Percentiles rank a stretch among this genome's conserved stretches.
Evolutionary conservation across 2,329 filamentous ascomycete genomes (phyloP).

Genomic region (Alternaria brassicae): DNA sequence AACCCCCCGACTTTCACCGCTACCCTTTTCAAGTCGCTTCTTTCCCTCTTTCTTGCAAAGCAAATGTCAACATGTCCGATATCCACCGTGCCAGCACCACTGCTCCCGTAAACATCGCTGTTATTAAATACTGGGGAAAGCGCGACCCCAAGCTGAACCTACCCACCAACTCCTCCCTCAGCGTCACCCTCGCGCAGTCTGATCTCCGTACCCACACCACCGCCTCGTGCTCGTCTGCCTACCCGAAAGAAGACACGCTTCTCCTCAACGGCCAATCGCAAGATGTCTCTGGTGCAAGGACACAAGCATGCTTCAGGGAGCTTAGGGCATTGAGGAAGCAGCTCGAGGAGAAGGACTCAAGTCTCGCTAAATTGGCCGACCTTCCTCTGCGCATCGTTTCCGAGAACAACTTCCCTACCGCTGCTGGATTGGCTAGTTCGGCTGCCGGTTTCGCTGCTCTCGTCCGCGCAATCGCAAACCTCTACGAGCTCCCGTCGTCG

Average conservation of each 20-base stretch:
- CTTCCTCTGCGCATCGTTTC: slow-evolving; percentile 85
- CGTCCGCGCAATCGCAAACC: slow-evolving; percentile 85
- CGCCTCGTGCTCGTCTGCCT: slow-evolving; percentile 82
- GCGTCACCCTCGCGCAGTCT: slow-evolving; percentile 91
- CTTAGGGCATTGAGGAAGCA: slow-evolving; percentile 77
- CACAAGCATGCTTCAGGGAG: slow-evolving; percentile 92
- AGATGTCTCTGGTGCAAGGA: slow-evolving; percentile 85
- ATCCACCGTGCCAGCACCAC: slow-evolving; percentile 95
- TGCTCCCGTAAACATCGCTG: slow-evolving; percentile 96
- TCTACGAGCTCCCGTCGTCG: slow-evolving; percentile 83
- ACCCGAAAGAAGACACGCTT: slow-evolving; percentile 72
- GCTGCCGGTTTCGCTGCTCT: slow-evolving; percentile 72
- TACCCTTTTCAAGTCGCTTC: not conserved
- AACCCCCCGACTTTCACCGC: slow-evolving; percentile 16
- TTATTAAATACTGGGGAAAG: slow-evolving; percentile 99
- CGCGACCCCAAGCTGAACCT: slow-evolving; percentile 92
- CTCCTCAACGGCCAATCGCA: slow-evolving; percentile 83
- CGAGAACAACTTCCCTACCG: slow-evolving; percentile 99
- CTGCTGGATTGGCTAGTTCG: slow-evolving; percentile 77
- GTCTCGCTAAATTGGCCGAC: slow-evolving; percentile 80
- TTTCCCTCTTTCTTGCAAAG: not conserved
- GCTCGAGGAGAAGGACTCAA: slow-evolving; percentile 74
- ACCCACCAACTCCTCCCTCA: slow-evolving; percentile 96
- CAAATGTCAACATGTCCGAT: slow-evolving; percentile 49
- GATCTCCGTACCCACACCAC: slow-evolving; percentile 96